Percentiles rank a stretch among this genome's conserved stretches.
Evolutionary conservation across 305 asterid species (phyloP).

Genomic region (Ruellia speciosa): DNA sequence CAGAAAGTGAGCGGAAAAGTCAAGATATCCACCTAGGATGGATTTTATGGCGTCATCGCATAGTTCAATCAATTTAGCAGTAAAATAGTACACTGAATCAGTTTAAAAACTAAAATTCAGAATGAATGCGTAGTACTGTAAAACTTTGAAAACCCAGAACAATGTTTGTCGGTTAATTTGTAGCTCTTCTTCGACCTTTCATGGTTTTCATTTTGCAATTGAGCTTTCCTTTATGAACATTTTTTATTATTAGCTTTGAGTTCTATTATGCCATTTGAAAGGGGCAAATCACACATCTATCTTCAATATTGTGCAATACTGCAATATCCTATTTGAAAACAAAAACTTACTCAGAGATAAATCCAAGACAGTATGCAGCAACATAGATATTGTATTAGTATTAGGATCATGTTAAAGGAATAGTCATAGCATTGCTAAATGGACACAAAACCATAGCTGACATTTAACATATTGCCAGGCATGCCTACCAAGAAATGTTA

Average conservation of each 20-base stretch:
- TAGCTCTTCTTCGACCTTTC: too few relatives aligned
- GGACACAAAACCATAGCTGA: not conserved
- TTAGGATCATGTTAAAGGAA: not conserved
- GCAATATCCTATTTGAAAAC: not conserved
- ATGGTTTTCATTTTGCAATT: not conserved
- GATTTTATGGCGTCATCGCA: too few relatives aligned
- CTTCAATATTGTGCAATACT: not conserved
- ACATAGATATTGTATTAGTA: not conserved
- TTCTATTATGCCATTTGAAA: not conserved
- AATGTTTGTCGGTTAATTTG: not conserved
- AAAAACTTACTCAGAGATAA: not conserved
- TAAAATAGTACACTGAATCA: too few relatives aligned
- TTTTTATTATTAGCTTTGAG: not conserved
- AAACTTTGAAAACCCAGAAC: constrained; percentile 1
- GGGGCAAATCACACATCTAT: not conserved
- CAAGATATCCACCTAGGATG: too few relatives aligned
- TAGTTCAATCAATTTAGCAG: too few relatives aligned
- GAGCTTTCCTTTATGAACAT: not conserved
- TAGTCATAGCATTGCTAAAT: too few relatives aligned
- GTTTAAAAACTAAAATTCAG: too few relatives aligned
- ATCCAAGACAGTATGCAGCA: not conserved
- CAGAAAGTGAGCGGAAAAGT: too few relatives aligned
- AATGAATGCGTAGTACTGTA: not conserved
- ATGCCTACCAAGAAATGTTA: not conserved
- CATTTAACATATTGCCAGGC: not conserved